Base-by-base conservation (phyloP, 176 grass and related monocot genomes). In the Juncus effusus region DNA sequence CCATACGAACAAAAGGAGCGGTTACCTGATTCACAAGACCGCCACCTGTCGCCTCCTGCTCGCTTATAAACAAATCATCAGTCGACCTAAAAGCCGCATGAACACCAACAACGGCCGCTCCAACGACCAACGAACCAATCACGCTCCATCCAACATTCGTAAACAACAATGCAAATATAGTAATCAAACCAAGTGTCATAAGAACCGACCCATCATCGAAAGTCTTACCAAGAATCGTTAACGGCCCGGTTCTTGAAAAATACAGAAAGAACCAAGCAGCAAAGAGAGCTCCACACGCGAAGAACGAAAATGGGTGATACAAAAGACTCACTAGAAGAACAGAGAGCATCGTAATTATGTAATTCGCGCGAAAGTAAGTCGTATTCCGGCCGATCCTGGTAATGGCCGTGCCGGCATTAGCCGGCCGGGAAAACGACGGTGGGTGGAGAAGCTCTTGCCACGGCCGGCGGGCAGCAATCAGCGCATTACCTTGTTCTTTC, bases 191-290 rank as follows among this genome's bases (percentile, higher is more conserved):
- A 61, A 99, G 94, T 49, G 73, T 38, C 72, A 81, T 69, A 36
- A 99, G 83, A 42, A 99, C 88, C 69, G 88, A 84, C 52, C 94
- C 80, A 57, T 99, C 88, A 74, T 99, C 94, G 78, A 99, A 79
- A 63, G 84, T 79, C 13, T 42, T 62, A 1, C 85, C 85, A 37
- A 89, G 36, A 49, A 93, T 9, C n/a, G 77, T 57, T 38, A 99
- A 81, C 49, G 88, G 88, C 74, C 51, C 77, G 16, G 60, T 77
- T 72, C 85, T 89, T 16, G 82, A 81, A 62, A 93, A 89, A 79
- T 99, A 99, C 68, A 99, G 88, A 70, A 86, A 92, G 80, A 99
- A 82, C 94, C 94, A 99, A 2, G 88, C 80, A 38, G 78, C 80
- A 70, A 64, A 71, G 69, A 99, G 94, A 10, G 80, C 61, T 49